Conservation (phyloP, 805 yeast species). For the Sugiyamaella boreocaroliniensis region DNA sequence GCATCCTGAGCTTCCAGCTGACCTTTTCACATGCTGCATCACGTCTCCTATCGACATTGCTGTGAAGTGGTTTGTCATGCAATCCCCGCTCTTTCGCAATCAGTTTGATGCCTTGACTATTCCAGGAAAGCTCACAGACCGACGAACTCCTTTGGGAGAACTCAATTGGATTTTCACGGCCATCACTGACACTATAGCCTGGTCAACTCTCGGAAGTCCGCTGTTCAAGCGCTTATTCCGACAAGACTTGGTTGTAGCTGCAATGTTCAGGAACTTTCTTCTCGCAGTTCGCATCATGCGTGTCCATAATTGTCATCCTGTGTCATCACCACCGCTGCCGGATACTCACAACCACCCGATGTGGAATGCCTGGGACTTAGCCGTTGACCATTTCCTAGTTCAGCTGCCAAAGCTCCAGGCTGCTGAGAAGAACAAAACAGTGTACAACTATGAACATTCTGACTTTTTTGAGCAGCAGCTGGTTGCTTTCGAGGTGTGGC, state of each 20-base stretch:
- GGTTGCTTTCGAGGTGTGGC: constrained; percentile 95
- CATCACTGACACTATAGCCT: constrained; percentile 94
- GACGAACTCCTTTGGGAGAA: constrained; percentile 94
- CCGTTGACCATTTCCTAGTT: constrained; percentile 86
- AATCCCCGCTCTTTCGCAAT: constrained; percentile 33
- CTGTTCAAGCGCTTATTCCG: constrained; percentile 84
- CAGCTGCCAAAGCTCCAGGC: constrained; percentile 33
- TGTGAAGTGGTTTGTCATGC: constrained; percentile 84
- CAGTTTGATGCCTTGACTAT: constrained; percentile 44
- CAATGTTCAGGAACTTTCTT: constrained; percentile 84
- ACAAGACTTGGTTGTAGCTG: constrained; percentile 95
- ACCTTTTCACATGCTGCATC: constrained; percentile 87
- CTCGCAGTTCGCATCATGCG: constrained; percentile 94
- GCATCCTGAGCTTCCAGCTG: constrained; percentile 94
- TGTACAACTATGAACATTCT: constrained; percentile 64
- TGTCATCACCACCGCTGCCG: constrained; percentile 89
- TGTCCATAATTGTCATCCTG: constrained; percentile 85
- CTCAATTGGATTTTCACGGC: constrained; percentile 97
- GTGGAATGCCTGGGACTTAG: constrained; percentile 99
- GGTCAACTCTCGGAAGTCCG: constrained; percentile 86
- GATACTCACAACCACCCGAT: constrained; percentile 76
- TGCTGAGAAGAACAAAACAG: constrained; percentile 29
- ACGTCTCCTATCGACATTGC: constrained; percentile 95
- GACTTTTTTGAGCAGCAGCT: constrained; percentile 93
- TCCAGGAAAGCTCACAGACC: constrained; percentile 86